Conservation (phyloP, 139 green algal species). For the Dunaliella primolecta region DNA sequence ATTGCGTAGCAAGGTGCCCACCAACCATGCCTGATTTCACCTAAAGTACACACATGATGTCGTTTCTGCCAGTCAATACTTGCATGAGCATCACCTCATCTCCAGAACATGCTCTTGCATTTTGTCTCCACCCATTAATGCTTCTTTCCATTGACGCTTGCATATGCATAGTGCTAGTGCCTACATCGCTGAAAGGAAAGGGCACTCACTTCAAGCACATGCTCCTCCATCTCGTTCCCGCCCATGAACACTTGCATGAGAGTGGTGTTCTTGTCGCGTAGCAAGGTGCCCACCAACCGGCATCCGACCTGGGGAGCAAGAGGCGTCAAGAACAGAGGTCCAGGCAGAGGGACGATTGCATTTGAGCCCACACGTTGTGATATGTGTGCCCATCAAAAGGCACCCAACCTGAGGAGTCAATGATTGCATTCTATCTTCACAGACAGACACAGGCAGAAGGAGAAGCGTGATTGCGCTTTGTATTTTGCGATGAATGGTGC, state of each 20-base stretch:
- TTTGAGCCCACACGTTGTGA: too few species aligned
- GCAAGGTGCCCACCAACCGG: slow-evolving; percentile 15
- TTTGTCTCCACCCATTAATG: background rate
- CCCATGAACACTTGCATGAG: slow-evolving; percentile 23
- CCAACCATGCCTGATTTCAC: background rate
- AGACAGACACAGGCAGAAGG: background rate
- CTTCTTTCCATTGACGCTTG: too few species aligned
- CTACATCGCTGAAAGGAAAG: too few species aligned
- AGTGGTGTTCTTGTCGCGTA: slow-evolving; percentile 21
- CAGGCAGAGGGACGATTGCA: too few species aligned
- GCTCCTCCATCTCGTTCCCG: slow-evolving; percentile 32
- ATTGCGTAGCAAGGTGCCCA: slow-evolving; percentile 18
- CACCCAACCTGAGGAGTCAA: background rate
- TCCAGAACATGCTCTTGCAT: background rate
- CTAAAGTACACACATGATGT: background rate
- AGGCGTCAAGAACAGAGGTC: too few species aligned
- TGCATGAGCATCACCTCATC: too few species aligned
- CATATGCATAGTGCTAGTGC: too few species aligned
- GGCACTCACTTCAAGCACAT: background rate
- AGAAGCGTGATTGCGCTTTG: too few species aligned
- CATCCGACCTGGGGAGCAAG: background rate
- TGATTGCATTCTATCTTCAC: too few species aligned
- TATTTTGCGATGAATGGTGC: too few species aligned
- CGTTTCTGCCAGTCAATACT: background rate
- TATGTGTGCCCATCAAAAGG: slow-evolving; percentile 16